Evolutionary conservation across 2,329 filamentous ascomycete genomes (phyloP).

Genomic region (Fusarium anthophilum): DNA sequence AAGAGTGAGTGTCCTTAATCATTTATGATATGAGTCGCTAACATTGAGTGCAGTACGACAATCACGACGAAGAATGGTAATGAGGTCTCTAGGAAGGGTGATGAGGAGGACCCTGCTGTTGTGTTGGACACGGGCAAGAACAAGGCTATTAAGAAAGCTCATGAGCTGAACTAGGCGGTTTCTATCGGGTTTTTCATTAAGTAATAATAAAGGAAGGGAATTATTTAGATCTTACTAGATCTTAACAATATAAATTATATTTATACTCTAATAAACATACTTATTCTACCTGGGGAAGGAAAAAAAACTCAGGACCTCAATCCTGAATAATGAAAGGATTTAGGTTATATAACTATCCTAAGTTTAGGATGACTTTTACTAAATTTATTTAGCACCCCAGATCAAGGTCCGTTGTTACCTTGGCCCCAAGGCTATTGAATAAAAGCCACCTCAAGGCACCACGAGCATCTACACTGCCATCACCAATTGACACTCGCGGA

Average conservation of each 20-base stretch:
- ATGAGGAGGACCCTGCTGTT: conserved; percentile 54
- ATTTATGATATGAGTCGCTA: too few species aligned
- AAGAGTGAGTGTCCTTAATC: conserved; percentile 33
- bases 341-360: too few species aligned
- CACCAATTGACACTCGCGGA: accelerated
- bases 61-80: conserved; percentile 55
- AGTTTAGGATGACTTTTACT: too few species aligned
- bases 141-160: conserved; percentile 53
- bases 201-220: not conserved
- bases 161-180: conserved; percentile 49
- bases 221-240: not conserved
- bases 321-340: too few species aligned
- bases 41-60: not conserved
- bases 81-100: conserved; percentile 52
- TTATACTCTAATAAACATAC: too few species aligned
- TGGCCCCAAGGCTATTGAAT: too few species aligned
- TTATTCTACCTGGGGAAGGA: too few species aligned
- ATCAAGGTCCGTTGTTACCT: too few species aligned
- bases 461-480: accelerated
- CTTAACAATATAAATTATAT: too few species aligned
- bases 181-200: accelerated
- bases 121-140: conserved; percentile 54
- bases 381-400: too few species aligned
- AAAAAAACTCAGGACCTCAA: too few species aligned
- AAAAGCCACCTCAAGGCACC: not conserved